Evolutionary conservation across 306 rosid species (phyloP).

Genomic region (Quercus wislizeni): DNA sequence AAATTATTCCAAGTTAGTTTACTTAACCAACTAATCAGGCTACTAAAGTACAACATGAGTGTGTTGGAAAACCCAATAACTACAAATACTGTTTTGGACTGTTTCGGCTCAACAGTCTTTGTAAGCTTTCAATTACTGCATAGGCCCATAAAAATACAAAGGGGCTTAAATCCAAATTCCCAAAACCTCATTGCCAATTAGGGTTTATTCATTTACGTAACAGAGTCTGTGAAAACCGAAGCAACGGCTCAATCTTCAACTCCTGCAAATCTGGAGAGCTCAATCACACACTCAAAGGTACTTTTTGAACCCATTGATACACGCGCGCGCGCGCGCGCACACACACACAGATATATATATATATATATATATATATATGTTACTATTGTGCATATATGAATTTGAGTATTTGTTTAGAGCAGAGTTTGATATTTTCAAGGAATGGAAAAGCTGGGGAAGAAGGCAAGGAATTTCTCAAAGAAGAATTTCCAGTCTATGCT

Average conservation of each 20-base stretch:
- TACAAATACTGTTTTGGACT: too few relatives aligned
- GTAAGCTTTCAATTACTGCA: too few relatives aligned
- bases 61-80: too few relatives aligned
- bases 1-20: too few relatives aligned
- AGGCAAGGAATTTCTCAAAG: constrained; percentile 89
- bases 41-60: too few relatives aligned
- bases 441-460: constrained; percentile 95
- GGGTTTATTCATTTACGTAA: not conserved
- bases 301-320: not conserved
- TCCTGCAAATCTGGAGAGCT: not conserved
- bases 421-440: not conserved
- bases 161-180: not conserved
- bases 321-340: too few relatives aligned
- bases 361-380: too few relatives aligned
- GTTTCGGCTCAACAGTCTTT: too few relatives aligned
- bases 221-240: not conserved
- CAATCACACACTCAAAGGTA: not conserved
- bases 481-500: constrained; percentile 84
- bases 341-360: too few relatives aligned
- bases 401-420: constrained; percentile 1
- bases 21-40: too few relatives aligned
- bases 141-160: not conserved
- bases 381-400: not conserved
- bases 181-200: not conserved
- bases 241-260: not conserved